A percentile compares a stretch with the other conserved stretches of the same genome.
These are phyloP conservation scores for Lentinula guzmanii DNA, from an alignment of 768 basidiomycete genomes.

Conservation along the genomic window DNA sequence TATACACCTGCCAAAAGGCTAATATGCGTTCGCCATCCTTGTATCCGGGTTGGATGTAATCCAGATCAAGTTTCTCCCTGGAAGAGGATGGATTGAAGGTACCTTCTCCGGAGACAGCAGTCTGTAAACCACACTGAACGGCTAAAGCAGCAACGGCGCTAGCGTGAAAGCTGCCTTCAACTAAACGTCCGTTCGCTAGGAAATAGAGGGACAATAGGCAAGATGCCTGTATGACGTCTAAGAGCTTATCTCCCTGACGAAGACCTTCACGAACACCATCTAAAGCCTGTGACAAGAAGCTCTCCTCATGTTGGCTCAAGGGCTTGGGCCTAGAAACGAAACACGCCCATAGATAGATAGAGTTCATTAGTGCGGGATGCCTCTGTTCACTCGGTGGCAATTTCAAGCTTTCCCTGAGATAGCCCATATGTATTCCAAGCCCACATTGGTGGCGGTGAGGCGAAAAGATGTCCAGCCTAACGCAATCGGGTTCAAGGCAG, in stretches of 20 bases:
- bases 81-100: conserved; percentile 26
- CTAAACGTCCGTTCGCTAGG: conserved; percentile 64
- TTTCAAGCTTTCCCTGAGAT: conserved; percentile 55
- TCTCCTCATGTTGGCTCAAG: conserved; percentile 64
- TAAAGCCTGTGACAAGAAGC: conserved; percentile 61
- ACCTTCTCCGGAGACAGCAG: conserved; percentile 25
- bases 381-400: conserved; percentile 53
- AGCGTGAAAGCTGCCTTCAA: conserved; percentile 77
- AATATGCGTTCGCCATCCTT: conserved; percentile 68
- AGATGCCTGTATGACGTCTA: conserved; percentile 74
- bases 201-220: conserved; percentile 74
- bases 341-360: conserved; percentile 81
- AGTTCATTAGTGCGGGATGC: conserved; percentile 73
- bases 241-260: conserved; percentile 42
- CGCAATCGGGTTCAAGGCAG: conserved; percentile 9
- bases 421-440: conserved; percentile 62
- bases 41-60: conserved; percentile 50
- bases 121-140: conserved; percentile 67
- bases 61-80: conserved; percentile 39
- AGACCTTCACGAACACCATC: conserved; percentile 61
- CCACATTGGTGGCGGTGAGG: conserved; percentile 74
- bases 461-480: conserved; percentile 69
- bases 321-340: conserved; percentile 70
- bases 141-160: conserved; percentile 70
- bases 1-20: conserved; percentile 82